These are phyloP conservation scores for Thelonectria olida DNA, from an alignment of 2,329 filamentous ascomycete species.

Conservation along the genomic window DNA sequence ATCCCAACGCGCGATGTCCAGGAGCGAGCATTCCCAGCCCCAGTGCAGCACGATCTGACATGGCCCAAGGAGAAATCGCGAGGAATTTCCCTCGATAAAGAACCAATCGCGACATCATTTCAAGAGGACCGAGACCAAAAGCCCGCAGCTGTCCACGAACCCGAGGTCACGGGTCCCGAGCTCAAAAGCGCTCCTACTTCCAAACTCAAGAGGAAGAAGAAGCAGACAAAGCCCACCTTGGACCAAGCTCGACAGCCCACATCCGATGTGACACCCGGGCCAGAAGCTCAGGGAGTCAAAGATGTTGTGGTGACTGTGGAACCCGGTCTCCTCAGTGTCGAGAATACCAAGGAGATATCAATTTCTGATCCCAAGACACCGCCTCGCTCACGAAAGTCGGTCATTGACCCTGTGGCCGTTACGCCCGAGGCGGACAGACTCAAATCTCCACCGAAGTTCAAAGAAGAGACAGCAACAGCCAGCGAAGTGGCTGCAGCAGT, in stretches of 20 bases:
- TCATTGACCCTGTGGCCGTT: not conserved
- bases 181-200: conserved; percentile 16
- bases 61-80: not conserved
- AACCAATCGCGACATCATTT: not conserved
- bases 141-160: not conserved
- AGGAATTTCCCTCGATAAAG: not conserved
- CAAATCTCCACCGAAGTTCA: not conserved
- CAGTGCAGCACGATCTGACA: not conserved
- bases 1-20: not conserved
- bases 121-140: not conserved
- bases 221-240: conserved; percentile 27
- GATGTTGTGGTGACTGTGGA: conserved; percentile 2
- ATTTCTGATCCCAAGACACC: conserved; percentile 2
- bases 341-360: not conserved
- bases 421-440: conserved; percentile 10
- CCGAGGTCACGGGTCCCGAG: not conserved
- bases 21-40: not conserved
- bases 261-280: conserved; percentile 11
- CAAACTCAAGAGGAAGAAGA: conserved; percentile 44
- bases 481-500: conserved; percentile 25
- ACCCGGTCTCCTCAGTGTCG: not conserved
- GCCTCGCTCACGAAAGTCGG: not conserved
- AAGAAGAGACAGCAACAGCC: conserved; percentile 16
- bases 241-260: conserved; percentile 11
- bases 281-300: conserved; percentile 6